Percentiles rank a stretch among this genome's conserved stretches.
Evolutionary conservation across 2,329 filamentous ascomycete species (phyloP).

Genomic region (Trichophyton verrucosum): DNA sequence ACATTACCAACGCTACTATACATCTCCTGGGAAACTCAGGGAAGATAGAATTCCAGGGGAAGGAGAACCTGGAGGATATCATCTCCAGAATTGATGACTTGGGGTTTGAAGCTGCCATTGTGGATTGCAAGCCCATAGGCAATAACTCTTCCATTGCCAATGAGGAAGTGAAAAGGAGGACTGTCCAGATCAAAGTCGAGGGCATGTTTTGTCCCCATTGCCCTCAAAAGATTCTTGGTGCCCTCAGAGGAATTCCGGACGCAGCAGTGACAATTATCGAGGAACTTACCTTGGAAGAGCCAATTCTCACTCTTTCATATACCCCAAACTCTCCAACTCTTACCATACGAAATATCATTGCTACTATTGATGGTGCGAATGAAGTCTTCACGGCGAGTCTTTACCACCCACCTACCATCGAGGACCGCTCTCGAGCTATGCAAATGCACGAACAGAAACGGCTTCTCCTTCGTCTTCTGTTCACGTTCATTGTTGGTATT

Average conservation of each 20-base stretch:
- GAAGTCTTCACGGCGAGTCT: slow-evolving; percentile 54
- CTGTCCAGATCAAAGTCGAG: slow-evolving; percentile 52
- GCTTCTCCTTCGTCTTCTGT: slow-evolving; percentile 55
- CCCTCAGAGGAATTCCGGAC: slow-evolving; percentile 37
- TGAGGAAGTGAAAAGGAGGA: slow-evolving; percentile 32
- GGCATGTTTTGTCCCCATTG: slow-evolving; percentile 68
- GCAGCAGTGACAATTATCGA: slow-evolving; percentile 28
- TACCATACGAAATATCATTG: slow-evolving; percentile 63
- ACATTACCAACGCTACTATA: slow-evolving; percentile 37
- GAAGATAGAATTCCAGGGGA: slow-evolving; percentile 37
- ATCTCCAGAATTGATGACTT: slow-evolving; percentile 43
- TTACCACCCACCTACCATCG: slow-evolving; percentile 68
- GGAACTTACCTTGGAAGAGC: slow-evolving; percentile 45
- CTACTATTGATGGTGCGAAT: slow-evolving; percentile 54
- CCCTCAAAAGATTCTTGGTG: slow-evolving; percentile 36
- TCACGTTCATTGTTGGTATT: slow-evolving; percentile 58
- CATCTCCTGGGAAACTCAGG: slow-evolving; percentile 42
- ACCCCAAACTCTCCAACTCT: slow-evolving; percentile 53
- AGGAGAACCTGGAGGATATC: slow-evolving; percentile 34
- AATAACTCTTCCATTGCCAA: slow-evolving; percentile 27
- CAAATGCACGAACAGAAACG: slow-evolving; percentile 56
- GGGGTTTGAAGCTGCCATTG: slow-evolving; percentile 53
- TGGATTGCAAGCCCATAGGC: slow-evolving; percentile 27
- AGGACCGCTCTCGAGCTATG: slow-evolving; percentile 65
- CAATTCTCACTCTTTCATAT: slow-evolving; percentile 61